Conservation (phyloP, 305 asterid species). For the Caryopteris hybrid region DNA sequence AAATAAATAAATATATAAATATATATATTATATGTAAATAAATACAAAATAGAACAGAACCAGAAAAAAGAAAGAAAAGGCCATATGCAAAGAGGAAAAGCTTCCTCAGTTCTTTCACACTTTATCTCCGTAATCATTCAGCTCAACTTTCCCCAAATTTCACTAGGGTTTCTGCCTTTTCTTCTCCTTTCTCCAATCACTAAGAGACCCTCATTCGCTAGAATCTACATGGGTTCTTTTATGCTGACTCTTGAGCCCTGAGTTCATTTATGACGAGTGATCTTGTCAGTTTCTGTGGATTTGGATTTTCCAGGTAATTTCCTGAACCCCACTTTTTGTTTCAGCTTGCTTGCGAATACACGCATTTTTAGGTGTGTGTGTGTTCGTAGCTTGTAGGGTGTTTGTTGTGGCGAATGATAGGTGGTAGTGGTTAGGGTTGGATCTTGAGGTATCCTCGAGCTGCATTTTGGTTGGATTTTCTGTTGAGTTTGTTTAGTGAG, state of each 20-base stretch:
- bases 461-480: constrained; percentile 20
- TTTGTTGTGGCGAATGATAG: constrained; percentile 12
- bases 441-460: constrained; percentile 22
- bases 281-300: constrained; percentile 19
- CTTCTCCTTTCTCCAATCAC: constrained; percentile 5
- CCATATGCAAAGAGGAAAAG: constrained; percentile 26
- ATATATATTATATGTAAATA: background rate
- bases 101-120: constrained; percentile 28
- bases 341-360: background rate
- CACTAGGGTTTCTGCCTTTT: constrained; percentile 14
- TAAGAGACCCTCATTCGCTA: background rate
- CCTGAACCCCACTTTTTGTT: background rate
- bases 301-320: constrained; percentile 25
- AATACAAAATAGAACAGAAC: background rate
- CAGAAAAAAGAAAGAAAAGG: background rate
- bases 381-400: constrained; percentile 12
- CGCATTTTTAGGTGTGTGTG: constrained; percentile 15
- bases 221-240: constrained; percentile 8
- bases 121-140: constrained; percentile 33
- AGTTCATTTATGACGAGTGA: constrained; percentile 26
- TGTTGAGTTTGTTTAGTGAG: constrained; percentile 2
- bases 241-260: background rate
- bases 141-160: constrained; percentile 36
- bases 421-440: constrained; percentile 16
- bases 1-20: background rate